A percentile compares a stretch with the other conserved stretches of the same genome.
These are phyloP conservation scores for Apiotrichum gamsii DNA, from an alignment of 1,284 basidiomycete species.

Conservation along the genomic window DNA sequence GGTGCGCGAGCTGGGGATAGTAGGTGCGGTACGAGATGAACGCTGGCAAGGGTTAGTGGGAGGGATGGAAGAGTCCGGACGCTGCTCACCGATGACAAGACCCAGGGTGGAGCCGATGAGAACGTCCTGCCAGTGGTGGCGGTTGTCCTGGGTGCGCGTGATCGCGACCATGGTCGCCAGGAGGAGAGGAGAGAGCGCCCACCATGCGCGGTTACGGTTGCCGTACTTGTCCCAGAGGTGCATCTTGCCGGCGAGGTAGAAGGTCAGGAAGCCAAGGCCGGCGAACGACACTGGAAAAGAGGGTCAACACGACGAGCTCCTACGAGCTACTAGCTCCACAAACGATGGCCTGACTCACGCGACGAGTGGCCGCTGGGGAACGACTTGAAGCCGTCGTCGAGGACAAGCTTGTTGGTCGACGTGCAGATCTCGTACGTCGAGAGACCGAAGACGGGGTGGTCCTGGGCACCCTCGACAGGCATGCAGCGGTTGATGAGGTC, in stretches of 20 bases:
- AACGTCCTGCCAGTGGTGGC: conserved; percentile 86
- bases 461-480: conserved; percentile 58
- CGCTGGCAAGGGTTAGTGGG: conserved; percentile 37
- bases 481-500: conserved; percentile 79
- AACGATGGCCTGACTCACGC: too few species aligned
- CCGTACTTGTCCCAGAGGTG: conserved; percentile 81
- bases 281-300: conserved; percentile 83
- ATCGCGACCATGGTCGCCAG: conserved; percentile 82
- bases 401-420: conserved; percentile 54
- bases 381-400: conserved; percentile 75
- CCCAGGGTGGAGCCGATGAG: conserved; percentile 73
- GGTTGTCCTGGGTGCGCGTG: conserved; percentile 82
- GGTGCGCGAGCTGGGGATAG: conserved; percentile 38
- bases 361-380: conserved; percentile 81
- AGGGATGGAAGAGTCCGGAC: not conserved
- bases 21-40: conserved; percentile 70
- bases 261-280: conserved; percentile 80
- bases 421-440: conserved; percentile 74
- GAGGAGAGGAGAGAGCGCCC: conserved; percentile 67
- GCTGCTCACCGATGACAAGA: conserved; percentile 60
- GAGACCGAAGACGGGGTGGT: conserved; percentile 65
- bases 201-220: conserved; percentile 76
- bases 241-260: conserved; percentile 85
- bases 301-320: too few species aligned
- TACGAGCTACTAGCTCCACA: too few species aligned